These are phyloP conservation scores for Globisporangium alternatum DNA, from an alignment of 352 stramenopile species.

Conservation along the genomic window DNA sequence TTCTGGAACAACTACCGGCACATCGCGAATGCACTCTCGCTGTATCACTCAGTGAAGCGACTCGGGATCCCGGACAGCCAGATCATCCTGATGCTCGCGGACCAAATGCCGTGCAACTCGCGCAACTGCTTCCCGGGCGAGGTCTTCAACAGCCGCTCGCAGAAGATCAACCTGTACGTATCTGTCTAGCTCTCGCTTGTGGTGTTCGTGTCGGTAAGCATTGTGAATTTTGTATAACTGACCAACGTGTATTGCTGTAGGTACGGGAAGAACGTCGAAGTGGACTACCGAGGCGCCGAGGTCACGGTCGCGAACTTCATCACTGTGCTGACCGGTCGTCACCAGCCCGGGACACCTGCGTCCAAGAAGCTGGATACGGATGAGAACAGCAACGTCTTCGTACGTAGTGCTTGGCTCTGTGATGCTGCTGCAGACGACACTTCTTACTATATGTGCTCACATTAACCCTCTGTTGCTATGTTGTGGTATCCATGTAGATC, in stretches of 20 bases:
- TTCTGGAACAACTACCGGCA: conserved; percentile 99
- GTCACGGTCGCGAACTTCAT: conserved; percentile 98
- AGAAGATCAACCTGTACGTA: conserved; percentile 85
- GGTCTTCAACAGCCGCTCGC: conserved; percentile 87
- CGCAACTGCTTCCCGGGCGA: conserved; percentile 89
- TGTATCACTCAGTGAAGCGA: conserved; percentile 93
- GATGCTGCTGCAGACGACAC: background rate
- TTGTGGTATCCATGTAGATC: conserved; percentile 33
- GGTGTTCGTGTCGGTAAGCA: conserved; percentile 2
- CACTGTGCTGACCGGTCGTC: conserved; percentile 89
- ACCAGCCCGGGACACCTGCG: conserved; percentile 83
- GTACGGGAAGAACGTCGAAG: conserved; percentile 90
- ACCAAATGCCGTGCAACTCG: conserved; percentile 94
- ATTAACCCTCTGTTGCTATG: background rate
- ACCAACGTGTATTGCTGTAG: conserved; percentile 14
- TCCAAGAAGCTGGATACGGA: conserved; percentile 89
- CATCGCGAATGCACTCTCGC: conserved; percentile 92
- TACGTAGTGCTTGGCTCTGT: conserved; percentile 40
- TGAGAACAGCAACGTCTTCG: conserved; percentile 88
- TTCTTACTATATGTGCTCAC: conserved; percentile 5
- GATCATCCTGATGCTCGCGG: conserved; percentile 96
- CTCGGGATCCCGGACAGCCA: conserved; percentile 93
- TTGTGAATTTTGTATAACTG: background rate
- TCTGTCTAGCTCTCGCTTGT: background rate
- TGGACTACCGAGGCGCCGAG: conserved; percentile 95